Evolutionary conservation across 2,329 filamentous ascomycete genomes (phyloP), one percentile per base, ranked within the genome.

Genomic region (Aspergillus bombycis): DNA sequence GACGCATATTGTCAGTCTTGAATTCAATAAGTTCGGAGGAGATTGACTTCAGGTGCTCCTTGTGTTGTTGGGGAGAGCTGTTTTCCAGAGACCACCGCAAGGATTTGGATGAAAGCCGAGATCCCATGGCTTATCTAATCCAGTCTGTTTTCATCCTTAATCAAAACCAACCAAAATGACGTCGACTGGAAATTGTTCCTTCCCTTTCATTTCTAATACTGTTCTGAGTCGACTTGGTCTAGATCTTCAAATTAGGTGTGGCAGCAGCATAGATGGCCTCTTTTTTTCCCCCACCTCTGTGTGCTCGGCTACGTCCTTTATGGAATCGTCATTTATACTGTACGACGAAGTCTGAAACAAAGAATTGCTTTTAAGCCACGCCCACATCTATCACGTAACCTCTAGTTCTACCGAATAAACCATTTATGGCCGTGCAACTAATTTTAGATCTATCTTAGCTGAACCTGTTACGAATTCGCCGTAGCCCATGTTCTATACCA

Each of bases 401-500:
- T 9, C 28, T 32, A 32, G 8, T 34, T 52, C 28, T 52, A 52
- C 26, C 16, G 4, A 48, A 4, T 48, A 48, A 48, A 16, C 12
- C 32, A 16, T 52, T 46, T 19, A 52, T 30, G 14, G 14, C 8
- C 8, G 23, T 16, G 5, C 46, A 30, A 19, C 11, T 9, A 26
- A 14, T 50, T 50, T 12, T 50, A 52, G 2, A 52, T 52, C 14
- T 19, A 23, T 21, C 2, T 32, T 16, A 32, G 19, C 41, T 62
- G 11, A 48, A 12, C 4, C 16, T 32, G 14, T 21, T 32, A 78
- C n/a, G 71, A 65, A 48, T 90, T 81, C 57, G 80, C 80, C 65
- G 78, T 80, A 14, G 90, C 87, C 94, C 94, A 98, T 36, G 85
- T 80, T 68, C 87, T 85, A 78, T 97, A 98, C 91, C 93, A 98